These are phyloP conservation scores for Corrigiola litoralis DNA, from an alignment of 179 eudicot species.

Conservation along the genomic window DNA sequence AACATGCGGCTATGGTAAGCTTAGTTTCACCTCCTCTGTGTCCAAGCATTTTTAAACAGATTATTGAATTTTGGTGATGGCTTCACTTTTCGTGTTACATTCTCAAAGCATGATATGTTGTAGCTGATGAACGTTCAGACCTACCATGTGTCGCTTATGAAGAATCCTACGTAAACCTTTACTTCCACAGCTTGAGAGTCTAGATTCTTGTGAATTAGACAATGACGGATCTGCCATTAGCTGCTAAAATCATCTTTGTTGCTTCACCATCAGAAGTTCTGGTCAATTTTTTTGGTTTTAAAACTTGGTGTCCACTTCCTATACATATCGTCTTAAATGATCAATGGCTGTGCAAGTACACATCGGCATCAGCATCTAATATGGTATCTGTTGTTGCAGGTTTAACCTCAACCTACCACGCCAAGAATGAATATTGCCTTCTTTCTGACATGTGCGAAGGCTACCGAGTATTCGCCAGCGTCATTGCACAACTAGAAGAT, in stretches of 20 bases:
- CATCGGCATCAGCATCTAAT: background rate
- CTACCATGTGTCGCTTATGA: too few relatives aligned
- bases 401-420: constrained; percentile 88
- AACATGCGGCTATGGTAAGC: constrained; percentile 85
- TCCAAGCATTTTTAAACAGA: too few relatives aligned
- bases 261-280: background rate
- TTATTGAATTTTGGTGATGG: too few relatives aligned
- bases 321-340: background rate
- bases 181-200: too few relatives aligned
- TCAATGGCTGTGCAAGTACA: background rate
- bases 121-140: too few relatives aligned
- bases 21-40: constrained; percentile 7
- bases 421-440: constrained; percentile 93
- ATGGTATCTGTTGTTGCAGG: constrained; percentile 40
- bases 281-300: background rate
- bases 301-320: background rate
- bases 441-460: constrained; percentile 95
- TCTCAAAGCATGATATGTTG: too few relatives aligned
- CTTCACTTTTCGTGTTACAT: too few relatives aligned
- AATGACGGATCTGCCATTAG: too few relatives aligned
- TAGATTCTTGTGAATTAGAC: too few relatives aligned
- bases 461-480: constrained; percentile 67
- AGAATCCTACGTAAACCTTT: too few relatives aligned
- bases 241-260: background rate
- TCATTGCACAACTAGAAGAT: constrained; percentile 82